A percentile compares a stretch with the other conserved stretches of the same genome.
These are phyloP conservation scores for Komagataella populi DNA, from an alignment of 805 yeast species.

Conservation along the genomic window DNA sequence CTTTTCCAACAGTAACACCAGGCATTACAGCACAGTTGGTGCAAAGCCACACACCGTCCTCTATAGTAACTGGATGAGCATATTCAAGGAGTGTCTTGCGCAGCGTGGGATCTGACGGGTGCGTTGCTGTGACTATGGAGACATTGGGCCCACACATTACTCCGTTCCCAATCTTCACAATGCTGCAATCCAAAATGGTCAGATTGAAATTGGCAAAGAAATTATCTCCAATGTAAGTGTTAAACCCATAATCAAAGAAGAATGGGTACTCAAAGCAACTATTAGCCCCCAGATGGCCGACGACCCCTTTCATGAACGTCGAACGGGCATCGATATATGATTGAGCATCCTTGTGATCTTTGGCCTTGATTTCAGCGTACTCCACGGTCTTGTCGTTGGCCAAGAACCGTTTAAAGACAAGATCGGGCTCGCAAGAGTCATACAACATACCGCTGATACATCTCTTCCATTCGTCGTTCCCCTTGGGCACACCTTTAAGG, in stretches of 20 bases:
- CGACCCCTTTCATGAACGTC: slow-evolving; percentile 21
- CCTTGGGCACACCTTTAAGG: slow-evolving; percentile 5
- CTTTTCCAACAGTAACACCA: slow-evolving; percentile 54
- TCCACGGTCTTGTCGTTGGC: slow-evolving; percentile 23
- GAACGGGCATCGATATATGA: slow-evolving; percentile 22
- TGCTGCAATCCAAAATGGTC: slow-evolving; percentile 43
- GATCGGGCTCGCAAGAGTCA: slow-evolving; percentile 14
- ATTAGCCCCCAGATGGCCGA: slow-evolving; percentile 33
- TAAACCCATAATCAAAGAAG: slow-evolving; percentile 54
- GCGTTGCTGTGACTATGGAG: slow-evolving; percentile 47
- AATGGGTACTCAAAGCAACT: slow-evolving; percentile 43
- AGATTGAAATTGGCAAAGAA: slow-evolving; percentile 49
- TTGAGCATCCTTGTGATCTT: slow-evolving; percentile 16
- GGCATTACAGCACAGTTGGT: slow-evolving; percentile 40
- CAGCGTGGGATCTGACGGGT: slow-evolving; percentile 36
- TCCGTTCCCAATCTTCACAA: slow-evolving; percentile 46
- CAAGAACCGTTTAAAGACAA: slow-evolving; percentile 15
- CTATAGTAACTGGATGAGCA: slow-evolving; percentile 44
- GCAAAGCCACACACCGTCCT: slow-evolving; percentile 60
- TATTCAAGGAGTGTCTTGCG: slow-evolving; percentile 34
- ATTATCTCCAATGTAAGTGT: slow-evolving; percentile 38
- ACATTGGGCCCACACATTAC: slow-evolving; percentile 55
- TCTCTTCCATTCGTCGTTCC: slow-evolving; percentile 26
- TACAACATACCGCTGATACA: slow-evolving; percentile 43
- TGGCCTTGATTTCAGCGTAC: slow-evolving; percentile 19